Conservation (phyloP, 1,284 basidiomycete species). For the Ganoderma sinense region DNA sequence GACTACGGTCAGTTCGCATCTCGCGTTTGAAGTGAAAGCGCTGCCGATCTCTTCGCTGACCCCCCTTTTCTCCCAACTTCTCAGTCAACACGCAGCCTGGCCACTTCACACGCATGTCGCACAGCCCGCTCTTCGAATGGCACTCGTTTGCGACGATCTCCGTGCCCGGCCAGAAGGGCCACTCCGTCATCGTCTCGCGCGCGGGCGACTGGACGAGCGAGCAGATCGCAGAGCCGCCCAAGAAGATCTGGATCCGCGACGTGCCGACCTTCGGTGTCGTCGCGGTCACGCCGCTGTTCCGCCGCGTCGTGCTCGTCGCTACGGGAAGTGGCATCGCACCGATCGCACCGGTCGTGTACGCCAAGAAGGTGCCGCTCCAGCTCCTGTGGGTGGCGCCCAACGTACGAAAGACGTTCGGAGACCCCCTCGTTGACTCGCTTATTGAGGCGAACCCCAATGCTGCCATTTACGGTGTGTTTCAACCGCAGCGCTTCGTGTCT, state of each 20-base stretch:
- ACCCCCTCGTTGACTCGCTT: conserved; percentile 60
- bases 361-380: conserved; percentile 54
- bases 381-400: conserved; percentile 67
- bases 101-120: conserved; percentile 60
- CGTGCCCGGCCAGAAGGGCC: conserved; percentile 58
- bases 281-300: conserved; percentile 61
- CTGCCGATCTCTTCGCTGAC: background rate
- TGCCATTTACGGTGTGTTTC: conserved; percentile 57
- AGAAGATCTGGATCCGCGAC: conserved; percentile 60
- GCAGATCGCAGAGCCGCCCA: conserved; percentile 57
- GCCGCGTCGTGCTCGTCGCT: conserved; percentile 62
- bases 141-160: conserved; percentile 65
- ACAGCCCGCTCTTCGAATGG: conserved; percentile 63
- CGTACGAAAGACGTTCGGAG: conserved; percentile 63
- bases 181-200: conserved; percentile 62
- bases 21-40: background rate
- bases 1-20: conserved; percentile 49
- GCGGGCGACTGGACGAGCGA: conserved; percentile 67
- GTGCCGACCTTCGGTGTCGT: conserved; percentile 63
- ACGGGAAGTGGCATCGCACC: conserved; percentile 68
- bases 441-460: conserved; percentile 57
- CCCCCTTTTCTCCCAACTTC: background rate
- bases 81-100: conserved; percentile 56
- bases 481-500: background rate
- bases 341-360: conserved; percentile 60